phyloP scores from a whole-genome alignment of 2,329 filamentous ascomycete genomes.

The Plectosphaerella sp. region DNA sequence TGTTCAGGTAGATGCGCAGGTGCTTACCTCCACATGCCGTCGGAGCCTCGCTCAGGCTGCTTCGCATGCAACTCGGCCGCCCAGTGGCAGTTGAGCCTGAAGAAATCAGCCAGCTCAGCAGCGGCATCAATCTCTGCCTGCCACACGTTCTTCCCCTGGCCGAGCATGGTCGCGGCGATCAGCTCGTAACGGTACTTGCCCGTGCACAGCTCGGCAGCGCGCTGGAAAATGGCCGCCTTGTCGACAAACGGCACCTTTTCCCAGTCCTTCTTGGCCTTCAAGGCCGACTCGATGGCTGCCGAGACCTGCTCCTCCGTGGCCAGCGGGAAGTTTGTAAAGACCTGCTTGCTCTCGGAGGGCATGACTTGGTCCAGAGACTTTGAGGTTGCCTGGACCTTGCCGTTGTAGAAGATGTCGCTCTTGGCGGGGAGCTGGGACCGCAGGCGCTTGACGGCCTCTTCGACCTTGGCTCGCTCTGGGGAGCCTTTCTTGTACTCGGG shows the following conservation, averaged over 20 bases:
- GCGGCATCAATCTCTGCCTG: conserved; percentile 32
- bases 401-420: conserved; percentile 26
- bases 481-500: conserved; percentile 23
- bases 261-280: conserved; percentile 27
- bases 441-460: conserved; percentile 22
- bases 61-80: conserved; percentile 27
- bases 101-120: conserved; percentile 31
- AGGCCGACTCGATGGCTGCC: conserved; percentile 21
- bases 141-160: conserved; percentile 34
- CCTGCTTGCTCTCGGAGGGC: conserved; percentile 25
- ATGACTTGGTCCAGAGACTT: conserved; percentile 23
- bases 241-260: conserved; percentile 25
- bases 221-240: conserved; percentile 28
- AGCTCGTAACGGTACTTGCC: conserved; percentile 22
- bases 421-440: conserved; percentile 23
- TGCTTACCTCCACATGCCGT: conserved; percentile 24
- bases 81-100: conserved; percentile 23
- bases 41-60: conserved; percentile 25
- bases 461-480: conserved; percentile 21
- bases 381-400: conserved; percentile 18
- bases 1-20: too few relatives aligned
- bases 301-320: conserved; percentile 15
- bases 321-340: conserved; percentile 29
- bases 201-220: conserved; percentile 24
- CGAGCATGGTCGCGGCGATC: conserved; percentile 33